These are phyloP conservation scores for Alternaria postmessia DNA, from an alignment of 2,329 filamentous ascomycete genomes.

Conservation along the genomic window DNA sequence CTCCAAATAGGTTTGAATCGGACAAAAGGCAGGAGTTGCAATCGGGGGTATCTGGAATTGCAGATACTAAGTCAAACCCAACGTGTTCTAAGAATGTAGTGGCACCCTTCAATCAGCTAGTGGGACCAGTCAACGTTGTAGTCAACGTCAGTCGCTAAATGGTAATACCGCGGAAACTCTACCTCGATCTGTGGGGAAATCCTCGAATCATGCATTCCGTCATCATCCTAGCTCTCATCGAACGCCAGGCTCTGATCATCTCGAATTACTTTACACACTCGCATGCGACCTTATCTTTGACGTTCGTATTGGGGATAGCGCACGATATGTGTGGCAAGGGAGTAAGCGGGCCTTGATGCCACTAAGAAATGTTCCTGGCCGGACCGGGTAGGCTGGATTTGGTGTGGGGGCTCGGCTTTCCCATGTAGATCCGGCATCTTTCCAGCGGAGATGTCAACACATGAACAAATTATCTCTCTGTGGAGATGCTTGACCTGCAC, in stretches of 20 bases:
- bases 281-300: constrained; percentile 49
- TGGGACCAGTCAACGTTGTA: constrained; percentile 12
- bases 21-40: constrained; percentile 6
- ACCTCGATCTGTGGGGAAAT: constrained; percentile 33
- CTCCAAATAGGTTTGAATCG: not conserved
- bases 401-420: constrained; percentile 25
- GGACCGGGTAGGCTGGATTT: constrained; percentile 9
- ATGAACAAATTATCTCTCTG: constrained; percentile 6
- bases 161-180: constrained; percentile 27
- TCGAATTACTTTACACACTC: constrained; percentile 19
- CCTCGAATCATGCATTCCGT: constrained; percentile 24
- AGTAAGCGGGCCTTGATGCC: constrained; percentile 10
- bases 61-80: not conserved
- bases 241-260: constrained; percentile 8
- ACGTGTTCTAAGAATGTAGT: constrained; percentile 12
- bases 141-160: constrained; percentile 17
- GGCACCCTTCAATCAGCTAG: constrained; percentile 19
- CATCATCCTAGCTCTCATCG: constrained; percentile 21
- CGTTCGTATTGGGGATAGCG: constrained; percentile 34
- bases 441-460: constrained; percentile 30
- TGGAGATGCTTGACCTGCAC: not conserved
- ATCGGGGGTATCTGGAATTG: not conserved
- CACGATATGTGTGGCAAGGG: constrained; percentile 18
- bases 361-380: constrained; percentile 23
- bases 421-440: not conserved